Percentiles rank a stretch among this genome's conserved stretches.
These are phyloP conservation scores for Venturia nashicola DNA, from an alignment of 2,329 filamentous ascomycete species.

Conservation along the genomic window DNA sequence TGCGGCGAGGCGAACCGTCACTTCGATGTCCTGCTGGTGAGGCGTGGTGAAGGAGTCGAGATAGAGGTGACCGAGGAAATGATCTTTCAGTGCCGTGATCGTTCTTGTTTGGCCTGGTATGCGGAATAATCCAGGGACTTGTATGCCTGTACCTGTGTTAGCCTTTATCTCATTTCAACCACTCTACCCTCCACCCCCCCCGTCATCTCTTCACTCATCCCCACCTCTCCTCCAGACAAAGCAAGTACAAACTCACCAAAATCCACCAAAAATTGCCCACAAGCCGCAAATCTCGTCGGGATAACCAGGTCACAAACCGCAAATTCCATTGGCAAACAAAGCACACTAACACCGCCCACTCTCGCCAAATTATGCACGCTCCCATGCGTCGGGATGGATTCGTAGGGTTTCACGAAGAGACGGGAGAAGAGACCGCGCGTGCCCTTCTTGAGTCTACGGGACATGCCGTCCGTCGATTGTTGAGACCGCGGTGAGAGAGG, in stretches of 20 bases:
- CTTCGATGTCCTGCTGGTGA: conserved; percentile 28
- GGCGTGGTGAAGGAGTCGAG: background rate
- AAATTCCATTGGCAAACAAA: conserved; percentile 49
- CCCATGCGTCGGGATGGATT: background rate
- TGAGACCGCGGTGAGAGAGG: background rate
- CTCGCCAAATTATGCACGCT: conserved; percentile 45
- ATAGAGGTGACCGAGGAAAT: conserved; percentile 42
- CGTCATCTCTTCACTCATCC: background rate
- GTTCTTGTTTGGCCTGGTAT: conserved; percentile 44
- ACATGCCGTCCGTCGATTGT: background rate
- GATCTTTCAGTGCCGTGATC: conserved; percentile 48
- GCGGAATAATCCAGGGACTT: conserved; percentile 45
- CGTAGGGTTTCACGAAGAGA: conserved; percentile 27
- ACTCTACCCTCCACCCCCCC: background rate
- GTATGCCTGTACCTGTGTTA: background rate
- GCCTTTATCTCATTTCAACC: background rate
- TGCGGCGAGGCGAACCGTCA: conserved; percentile 46
- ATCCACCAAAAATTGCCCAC: conserved; percentile 51
- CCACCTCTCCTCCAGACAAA: background rate
- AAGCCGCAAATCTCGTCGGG: conserved; percentile 55
- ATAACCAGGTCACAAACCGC: conserved; percentile 44
- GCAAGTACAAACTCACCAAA: conserved; percentile 32
- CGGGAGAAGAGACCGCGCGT: conserved; percentile 5
- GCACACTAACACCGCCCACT: conserved; percentile 48
- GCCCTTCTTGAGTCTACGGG: background rate